Conservation (phyloP, 192 early-diverging fungal species). For the Physocladia obscura region DNA sequence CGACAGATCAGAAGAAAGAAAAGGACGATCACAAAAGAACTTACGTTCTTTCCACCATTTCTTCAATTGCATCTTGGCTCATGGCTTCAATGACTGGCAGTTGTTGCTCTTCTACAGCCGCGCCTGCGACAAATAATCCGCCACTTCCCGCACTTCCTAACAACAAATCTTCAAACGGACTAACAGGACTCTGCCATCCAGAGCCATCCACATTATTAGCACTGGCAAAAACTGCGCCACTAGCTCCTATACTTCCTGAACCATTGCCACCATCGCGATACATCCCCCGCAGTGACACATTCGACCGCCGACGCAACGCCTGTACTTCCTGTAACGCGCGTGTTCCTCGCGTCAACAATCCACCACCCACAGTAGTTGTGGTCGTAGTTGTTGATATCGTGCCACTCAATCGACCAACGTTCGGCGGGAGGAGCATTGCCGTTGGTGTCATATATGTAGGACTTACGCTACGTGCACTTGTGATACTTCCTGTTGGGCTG, state of each 20-base stretch:
- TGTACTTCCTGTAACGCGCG: conserved; percentile 31
- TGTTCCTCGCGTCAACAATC: conserved; percentile 24
- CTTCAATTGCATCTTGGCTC: conserved; percentile 87
- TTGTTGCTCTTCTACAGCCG: conserved; percentile 53
- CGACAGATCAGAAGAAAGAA: not conserved
- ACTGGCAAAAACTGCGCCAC: not conserved
- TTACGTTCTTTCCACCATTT: conserved; percentile 85
- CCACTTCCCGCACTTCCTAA: not conserved
- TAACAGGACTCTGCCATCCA: conserved; percentile 19
- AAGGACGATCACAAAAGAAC: not conserved
- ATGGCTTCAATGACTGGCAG: conserved; percentile 91
- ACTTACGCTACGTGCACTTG: not conserved
- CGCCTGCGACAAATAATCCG: not conserved
- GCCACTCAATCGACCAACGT: not conserved
- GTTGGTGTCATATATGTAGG: not conserved
- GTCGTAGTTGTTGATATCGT: not conserved
- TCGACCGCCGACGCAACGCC: conserved; percentile 21
- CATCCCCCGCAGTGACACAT: conserved; percentile 10
- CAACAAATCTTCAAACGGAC: conserved; percentile 21
- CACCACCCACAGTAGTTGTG: not conserved
- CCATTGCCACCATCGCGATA: conserved; percentile 19
- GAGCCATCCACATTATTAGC: not conserved
- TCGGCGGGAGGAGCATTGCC: not conserved
- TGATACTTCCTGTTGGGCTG: not conserved
- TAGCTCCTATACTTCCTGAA: not conserved